Conservation (phyloP, 148 eudicot species). For the Arbutus unedo region DNA sequence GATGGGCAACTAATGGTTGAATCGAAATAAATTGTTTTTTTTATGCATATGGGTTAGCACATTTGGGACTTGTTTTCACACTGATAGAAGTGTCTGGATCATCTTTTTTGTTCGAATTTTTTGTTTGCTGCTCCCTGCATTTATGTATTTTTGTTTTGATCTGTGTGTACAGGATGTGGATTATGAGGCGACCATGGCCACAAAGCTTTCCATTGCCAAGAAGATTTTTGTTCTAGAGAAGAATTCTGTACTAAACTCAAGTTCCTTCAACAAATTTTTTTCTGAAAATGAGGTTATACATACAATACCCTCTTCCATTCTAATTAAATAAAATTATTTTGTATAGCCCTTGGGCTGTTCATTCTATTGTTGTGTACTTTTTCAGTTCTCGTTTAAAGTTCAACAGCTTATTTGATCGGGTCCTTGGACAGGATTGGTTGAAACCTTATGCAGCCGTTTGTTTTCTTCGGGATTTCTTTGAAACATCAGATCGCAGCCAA, state of each 20-base stretch:
- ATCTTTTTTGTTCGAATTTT: background rate
- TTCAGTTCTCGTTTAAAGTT: background rate
- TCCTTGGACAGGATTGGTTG: constrained; percentile 71
- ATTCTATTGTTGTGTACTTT: background rate
- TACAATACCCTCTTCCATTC: background rate
- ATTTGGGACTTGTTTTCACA: background rate
- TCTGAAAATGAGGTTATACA: constrained; percentile 73
- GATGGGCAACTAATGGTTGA: background rate
- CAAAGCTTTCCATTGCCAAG: constrained; percentile 85
- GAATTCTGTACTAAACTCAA: constrained; percentile 57
- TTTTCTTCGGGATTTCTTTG: constrained; percentile 92
- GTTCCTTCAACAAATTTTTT: constrained; percentile 63
- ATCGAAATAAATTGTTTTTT: background rate
- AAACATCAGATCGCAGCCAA: constrained; percentile 91
- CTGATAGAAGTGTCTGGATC: background rate
- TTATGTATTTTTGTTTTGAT: constrained; percentile 12
- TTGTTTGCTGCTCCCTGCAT: background rate
- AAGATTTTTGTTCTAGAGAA: constrained; percentile 68
- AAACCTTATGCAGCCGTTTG: constrained; percentile 97
- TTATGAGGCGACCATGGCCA: constrained; percentile 80
- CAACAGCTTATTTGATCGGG: background rate
- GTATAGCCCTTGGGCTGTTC: background rate
- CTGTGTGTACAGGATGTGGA: constrained; percentile 68
- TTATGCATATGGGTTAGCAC: background rate
- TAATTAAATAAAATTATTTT: background rate